Evolutionary conservation across 495 filamentous ascomycete genomes (phyloP).

Genomic region (Cudoniella acicularis): DNA sequence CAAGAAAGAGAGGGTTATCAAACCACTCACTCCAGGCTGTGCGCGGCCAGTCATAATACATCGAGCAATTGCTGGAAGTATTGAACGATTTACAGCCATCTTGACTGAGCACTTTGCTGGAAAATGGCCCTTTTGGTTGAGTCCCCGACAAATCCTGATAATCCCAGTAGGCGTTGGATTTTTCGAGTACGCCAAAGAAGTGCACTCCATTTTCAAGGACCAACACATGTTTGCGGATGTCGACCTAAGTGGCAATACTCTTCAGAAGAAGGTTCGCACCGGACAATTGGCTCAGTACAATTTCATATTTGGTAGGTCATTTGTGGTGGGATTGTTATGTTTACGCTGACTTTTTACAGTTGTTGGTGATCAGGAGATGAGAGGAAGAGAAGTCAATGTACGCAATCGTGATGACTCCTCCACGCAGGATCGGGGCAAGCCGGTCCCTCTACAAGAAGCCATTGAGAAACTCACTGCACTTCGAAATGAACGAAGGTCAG

Average conservation of each 20-base stretch:
- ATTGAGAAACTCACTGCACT: slow-evolving; percentile 68
- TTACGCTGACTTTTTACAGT: slow-evolving; percentile 42
- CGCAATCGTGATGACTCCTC: slow-evolving; percentile 84
- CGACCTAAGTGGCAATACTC: slow-evolving; percentile 84
- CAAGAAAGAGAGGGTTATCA: slow-evolving; percentile 34
- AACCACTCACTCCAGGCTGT: slow-evolving; percentile 61
- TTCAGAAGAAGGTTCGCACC: slow-evolving; percentile 93
- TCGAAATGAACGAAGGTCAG: slow-evolving; percentile 59
- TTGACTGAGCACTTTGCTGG: slow-evolving; percentile 92
- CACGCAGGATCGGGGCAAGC: slow-evolving; percentile 64
- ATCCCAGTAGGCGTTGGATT: slow-evolving; percentile 84
- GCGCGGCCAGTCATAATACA: slow-evolving; percentile 96
- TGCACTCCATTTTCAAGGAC: slow-evolving; percentile 49
- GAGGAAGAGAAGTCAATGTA: slow-evolving; percentile 76
- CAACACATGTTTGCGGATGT: slow-evolving; percentile 76
- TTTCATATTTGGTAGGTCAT: slow-evolving; percentile 73
- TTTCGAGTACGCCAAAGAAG: slow-evolving; percentile 83
- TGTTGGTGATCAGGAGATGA: slow-evolving; percentile 79
- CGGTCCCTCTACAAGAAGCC: slow-evolving; percentile 73
- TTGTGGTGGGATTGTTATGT: neutral
- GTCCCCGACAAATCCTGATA: slow-evolving; percentile 85
- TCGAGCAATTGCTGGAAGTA: slow-evolving; percentile 87
- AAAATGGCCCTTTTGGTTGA: slow-evolving; percentile 98
- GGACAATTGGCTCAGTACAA: slow-evolving; percentile 89
- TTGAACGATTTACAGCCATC: slow-evolving; percentile 94